Evolutionary conservation across 2,329 filamentous ascomycete genomes (phyloP).

Genomic region (Hypoxylon rubiginosum): DNA sequence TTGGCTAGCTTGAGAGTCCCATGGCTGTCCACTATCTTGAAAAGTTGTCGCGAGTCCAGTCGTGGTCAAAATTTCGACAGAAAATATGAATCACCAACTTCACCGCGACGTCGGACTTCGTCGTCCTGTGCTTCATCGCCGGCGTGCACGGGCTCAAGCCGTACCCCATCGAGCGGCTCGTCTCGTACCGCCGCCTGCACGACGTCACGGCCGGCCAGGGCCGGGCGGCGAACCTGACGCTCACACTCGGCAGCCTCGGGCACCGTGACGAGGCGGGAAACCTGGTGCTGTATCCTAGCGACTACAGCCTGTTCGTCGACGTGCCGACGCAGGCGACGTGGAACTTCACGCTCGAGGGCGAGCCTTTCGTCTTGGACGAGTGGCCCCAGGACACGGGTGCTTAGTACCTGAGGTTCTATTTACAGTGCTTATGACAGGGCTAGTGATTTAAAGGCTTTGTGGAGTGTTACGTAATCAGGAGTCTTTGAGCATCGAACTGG

Average conservation of each 20-base stretch:
- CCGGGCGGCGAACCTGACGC: slow-evolving; percentile 52
- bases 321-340: slow-evolving; percentile 53
- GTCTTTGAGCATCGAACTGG: slow-evolving; percentile 41
- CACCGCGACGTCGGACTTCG: slow-evolving; percentile 58
- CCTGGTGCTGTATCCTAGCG: slow-evolving; percentile 61
- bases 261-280: slow-evolving; percentile 60
- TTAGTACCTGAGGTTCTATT: not conserved
- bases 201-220: slow-evolving; percentile 43
- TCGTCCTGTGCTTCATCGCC: slow-evolving; percentile 59
- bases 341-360: slow-evolving; percentile 59
- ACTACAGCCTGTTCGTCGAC: slow-evolving; percentile 59
- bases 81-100: not conserved
- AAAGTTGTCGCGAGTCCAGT: not conserved
- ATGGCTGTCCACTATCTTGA: not conserved
- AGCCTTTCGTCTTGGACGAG: slow-evolving; percentile 52
- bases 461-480: slow-evolving; percentile 10
- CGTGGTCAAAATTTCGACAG: not conserved
- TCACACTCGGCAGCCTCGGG: slow-evolving; percentile 60
- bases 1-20: too few relatives aligned
- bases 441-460: not conserved
- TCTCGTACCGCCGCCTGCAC: slow-evolving; percentile 58
- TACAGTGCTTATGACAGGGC: too few relatives aligned
- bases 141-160: slow-evolving; percentile 57
- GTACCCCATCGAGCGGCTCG: slow-evolving; percentile 60
- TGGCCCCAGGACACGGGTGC: slow-evolving; percentile 50